These are phyloP conservation scores for Fraxinus latifolia DNA, from an alignment of 305 asterid genomes.

Conservation along the genomic window DNA sequence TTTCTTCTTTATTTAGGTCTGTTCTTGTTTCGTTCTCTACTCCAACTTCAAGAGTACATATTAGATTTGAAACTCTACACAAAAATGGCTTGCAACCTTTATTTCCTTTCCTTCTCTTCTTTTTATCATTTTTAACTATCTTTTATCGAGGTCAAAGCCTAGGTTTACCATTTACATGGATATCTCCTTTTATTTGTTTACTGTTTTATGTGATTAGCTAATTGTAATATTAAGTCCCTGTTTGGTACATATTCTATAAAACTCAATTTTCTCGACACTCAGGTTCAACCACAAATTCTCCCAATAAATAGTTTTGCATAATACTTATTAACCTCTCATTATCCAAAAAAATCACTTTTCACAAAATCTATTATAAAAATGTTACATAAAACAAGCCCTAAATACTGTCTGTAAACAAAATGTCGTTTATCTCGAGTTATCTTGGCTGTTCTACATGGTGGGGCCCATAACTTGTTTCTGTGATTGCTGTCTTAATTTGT, in stretches of 20 bases:
- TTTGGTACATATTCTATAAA: background rate
- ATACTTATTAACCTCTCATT: background rate
- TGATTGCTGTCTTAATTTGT: background rate
- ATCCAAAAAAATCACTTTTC: background rate
- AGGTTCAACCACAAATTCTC: background rate
- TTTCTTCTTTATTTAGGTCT: background rate
- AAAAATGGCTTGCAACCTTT: background rate
- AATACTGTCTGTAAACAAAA: background rate
- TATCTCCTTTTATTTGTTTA: background rate
- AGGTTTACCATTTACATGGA: background rate
- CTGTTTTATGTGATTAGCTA: background rate
- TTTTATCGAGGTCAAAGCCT: background rate
- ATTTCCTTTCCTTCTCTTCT: background rate
- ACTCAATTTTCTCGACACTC: background rate
- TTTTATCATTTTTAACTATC: background rate
- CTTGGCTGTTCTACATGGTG: background rate
- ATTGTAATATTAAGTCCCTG: background rate
- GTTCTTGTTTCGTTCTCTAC: background rate
- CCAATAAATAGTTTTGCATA: background rate
- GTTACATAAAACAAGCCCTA: background rate
- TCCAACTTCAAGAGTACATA: background rate
- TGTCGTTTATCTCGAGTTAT: background rate
- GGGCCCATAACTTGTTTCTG: background rate
- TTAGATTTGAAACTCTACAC: background rate
- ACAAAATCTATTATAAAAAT: background rate